Conservation (phyloP, 495 filamentous ascomycete genomes). For the Xylaria acuta region DNA sequence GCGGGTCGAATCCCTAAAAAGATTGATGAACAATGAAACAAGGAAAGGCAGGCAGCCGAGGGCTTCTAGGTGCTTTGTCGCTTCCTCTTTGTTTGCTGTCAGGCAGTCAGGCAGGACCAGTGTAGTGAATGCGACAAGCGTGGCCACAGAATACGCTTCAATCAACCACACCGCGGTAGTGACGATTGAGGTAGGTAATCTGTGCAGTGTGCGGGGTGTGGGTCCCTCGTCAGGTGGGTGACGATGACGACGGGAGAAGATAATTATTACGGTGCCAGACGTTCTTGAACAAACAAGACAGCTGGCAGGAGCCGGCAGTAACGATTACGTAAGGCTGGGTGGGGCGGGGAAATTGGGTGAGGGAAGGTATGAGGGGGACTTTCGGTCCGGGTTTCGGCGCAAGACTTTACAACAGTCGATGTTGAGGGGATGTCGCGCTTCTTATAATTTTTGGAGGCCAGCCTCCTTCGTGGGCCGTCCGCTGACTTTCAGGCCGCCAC, state of each 20-base stretch:
- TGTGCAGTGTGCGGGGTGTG: slow-evolving; percentile 17
- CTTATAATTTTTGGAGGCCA: slow-evolving; percentile 56
- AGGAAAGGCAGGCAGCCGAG: slow-evolving; percentile 31
- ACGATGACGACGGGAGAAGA: slow-evolving; percentile 28
- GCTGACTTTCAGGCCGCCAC: slow-evolving; percentile 37
- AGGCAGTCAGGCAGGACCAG: slow-evolving; percentile 12
- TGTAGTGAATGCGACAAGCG: slow-evolving; percentile 30
- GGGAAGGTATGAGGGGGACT: slow-evolving; percentile 49
- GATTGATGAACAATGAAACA: slow-evolving; percentile 34
- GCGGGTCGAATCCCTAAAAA: slow-evolving; percentile 36
- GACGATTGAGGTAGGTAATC: background rate
- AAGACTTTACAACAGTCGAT: slow-evolving; percentile 49
- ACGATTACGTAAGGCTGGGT: slow-evolving; percentile 41
- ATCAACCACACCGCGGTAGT: slow-evolving; percentile 17
- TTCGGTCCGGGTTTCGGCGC: slow-evolving; percentile 58
- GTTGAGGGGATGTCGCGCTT: slow-evolving; percentile 52
- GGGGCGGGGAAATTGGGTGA: slow-evolving; percentile 42
- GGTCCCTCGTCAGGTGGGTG: slow-evolving; percentile 19
- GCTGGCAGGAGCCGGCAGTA: slow-evolving; percentile 36
- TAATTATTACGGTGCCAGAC: slow-evolving; percentile 27
- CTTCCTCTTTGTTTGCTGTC: slow-evolving; percentile 32
- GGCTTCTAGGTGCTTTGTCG: slow-evolving; percentile 25
- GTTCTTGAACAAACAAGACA: slow-evolving; percentile 35
- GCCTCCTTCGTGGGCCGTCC: slow-evolving; percentile 38
- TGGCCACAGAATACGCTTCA: slow-evolving; percentile 23